phyloP scores from a whole-genome alignment of 2,329 filamentous ascomycete genomes.

The Xylariales sp. region DNA sequence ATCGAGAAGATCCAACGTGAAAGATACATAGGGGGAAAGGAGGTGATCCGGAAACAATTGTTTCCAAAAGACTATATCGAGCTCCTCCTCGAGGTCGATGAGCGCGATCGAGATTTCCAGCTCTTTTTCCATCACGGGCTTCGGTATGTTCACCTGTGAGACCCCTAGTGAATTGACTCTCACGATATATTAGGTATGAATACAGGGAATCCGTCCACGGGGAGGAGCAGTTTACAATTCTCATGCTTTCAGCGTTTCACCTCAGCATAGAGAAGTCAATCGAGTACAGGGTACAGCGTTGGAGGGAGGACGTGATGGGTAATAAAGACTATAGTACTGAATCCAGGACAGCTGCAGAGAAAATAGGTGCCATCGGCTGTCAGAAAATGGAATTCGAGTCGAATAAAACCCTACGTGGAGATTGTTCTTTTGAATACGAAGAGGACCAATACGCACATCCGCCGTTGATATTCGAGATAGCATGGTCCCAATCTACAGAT shows the following conservation, averaged over 20 bases:
- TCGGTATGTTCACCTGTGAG: neutral
- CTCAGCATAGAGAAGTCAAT: neutral
- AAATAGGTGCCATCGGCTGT: neutral
- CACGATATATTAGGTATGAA: neutral
- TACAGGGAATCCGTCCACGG: slow-evolving; percentile 11
- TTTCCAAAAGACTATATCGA: slow-evolving; percentile 6
- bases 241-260: neutral
- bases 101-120: slow-evolving; percentile 4
- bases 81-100: neutral
- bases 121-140: neutral
- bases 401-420: slow-evolving; percentile 1
- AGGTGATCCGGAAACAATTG: slow-evolving; percentile 1
- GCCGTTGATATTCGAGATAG: slow-evolving; percentile 10
- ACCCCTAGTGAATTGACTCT: neutral
- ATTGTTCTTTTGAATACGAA: neutral
- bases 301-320: neutral
- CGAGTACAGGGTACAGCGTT: neutral
- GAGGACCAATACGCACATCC: slow-evolving; percentile 8
- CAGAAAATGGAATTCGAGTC: neutral
- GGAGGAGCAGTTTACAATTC: slow-evolving; percentile 6
- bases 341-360: neutral
- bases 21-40: neutral
- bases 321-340: slow-evolving; percentile 1
- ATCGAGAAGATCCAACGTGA: slow-evolving; percentile 6
- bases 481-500: slow-evolving; percentile 1